Conservation (phyloP, 2,329 filamentous ascomycete genomes). For the Tolypocladium sp. region DNA sequence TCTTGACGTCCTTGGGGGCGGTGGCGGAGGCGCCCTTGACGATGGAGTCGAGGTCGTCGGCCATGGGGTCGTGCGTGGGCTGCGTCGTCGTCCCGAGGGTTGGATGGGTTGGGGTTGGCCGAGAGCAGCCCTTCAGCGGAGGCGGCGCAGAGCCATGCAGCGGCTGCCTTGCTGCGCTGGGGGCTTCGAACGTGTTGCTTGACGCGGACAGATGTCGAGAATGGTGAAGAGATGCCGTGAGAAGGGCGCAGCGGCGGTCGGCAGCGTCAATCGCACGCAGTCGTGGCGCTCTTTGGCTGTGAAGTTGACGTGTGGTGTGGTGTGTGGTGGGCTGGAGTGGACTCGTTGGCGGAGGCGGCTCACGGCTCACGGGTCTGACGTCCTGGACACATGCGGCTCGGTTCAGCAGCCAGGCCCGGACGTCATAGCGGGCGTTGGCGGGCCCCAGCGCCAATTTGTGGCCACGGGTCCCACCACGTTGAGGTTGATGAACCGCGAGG, state of each 20-base stretch:
- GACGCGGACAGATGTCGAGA: neutral
- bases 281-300: neutral
- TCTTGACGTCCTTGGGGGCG: slow-evolving; percentile 36
- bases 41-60: slow-evolving; percentile 70
- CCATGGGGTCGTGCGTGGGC: slow-evolving; percentile 31
- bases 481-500: neutral
- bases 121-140: slow-evolving; percentile 12
- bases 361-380: no score
- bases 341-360: neutral
- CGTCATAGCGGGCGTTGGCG: neutral
- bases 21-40: slow-evolving; percentile 80
- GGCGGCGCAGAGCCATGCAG: neutral
- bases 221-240: neutral
- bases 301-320: neutral
- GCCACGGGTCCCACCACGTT: neutral
- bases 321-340: neutral
- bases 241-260: neutral
- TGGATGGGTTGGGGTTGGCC: slow-evolving; percentile 4
- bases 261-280: neutral
- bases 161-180: neutral
- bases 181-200: neutral
- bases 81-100: neutral
- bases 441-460: neutral
- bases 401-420: neutral
- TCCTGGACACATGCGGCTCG: neutral